Conservation (phyloP, 1,139 yeast species). For the Hansenula lynferdii region DNA sequence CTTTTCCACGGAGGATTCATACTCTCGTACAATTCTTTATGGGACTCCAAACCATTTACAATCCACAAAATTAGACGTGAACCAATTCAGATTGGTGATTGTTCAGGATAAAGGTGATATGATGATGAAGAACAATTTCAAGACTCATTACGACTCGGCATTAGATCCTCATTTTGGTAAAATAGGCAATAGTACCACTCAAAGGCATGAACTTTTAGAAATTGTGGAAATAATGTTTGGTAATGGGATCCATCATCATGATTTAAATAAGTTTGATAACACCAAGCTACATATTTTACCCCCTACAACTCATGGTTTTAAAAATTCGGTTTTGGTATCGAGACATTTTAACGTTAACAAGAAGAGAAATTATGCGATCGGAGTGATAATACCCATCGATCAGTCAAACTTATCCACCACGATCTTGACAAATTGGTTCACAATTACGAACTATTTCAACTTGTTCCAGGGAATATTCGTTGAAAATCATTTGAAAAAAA, state of each 20-base stretch:
- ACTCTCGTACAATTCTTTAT: conserved; percentile 20
- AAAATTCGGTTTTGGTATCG: conserved; percentile 16
- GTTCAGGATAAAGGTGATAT: conserved; percentile 32
- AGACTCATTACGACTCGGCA: conserved; percentile 25
- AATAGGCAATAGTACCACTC: conserved; percentile 9
- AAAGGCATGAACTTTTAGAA: conserved; percentile 19
- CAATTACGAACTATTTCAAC: conserved; percentile 9
- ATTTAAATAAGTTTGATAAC: conserved; percentile 12
- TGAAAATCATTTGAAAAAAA: conserved; percentile 13
- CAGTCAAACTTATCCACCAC: conserved; percentile 8
- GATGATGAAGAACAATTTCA: conserved; percentile 30
- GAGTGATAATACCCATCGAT: conserved; percentile 15
- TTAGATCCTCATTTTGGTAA: conserved; percentile 19
- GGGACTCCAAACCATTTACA: conserved; percentile 18
- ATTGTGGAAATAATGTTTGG: conserved; percentile 20
- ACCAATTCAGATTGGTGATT: conserved; percentile 26
- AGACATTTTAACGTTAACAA: conserved; percentile 13
- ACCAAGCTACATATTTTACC: conserved; percentile 14
- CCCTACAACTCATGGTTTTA: conserved; percentile 10
- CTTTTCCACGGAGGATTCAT: conserved; percentile 15
- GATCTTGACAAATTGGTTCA: conserved; percentile 16
- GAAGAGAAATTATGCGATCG: conserved; percentile 16
- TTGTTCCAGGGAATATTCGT: conserved; percentile 14
- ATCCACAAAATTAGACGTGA: conserved; percentile 6
- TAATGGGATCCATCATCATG: conserved; percentile 21